Evolutionary conservation across 352 stramenopile genomes (phyloP).

Genomic region (Globisporangium okanoganense): DNA sequence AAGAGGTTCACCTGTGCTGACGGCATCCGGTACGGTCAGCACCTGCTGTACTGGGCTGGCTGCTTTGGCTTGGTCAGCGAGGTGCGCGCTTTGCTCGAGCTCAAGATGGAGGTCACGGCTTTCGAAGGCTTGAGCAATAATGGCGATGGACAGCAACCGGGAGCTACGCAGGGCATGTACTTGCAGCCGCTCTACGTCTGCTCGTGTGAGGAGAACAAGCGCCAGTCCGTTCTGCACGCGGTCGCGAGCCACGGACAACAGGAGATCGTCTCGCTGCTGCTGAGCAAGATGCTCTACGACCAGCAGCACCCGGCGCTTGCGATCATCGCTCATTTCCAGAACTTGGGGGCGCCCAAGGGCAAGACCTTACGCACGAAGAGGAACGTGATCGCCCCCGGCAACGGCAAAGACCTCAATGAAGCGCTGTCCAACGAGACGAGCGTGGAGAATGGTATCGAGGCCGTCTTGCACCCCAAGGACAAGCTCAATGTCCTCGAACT

Average conservation of each 20-base stretch:
- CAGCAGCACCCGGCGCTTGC: slow-evolving; percentile 23
- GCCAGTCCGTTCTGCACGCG: slow-evolving; percentile 62
- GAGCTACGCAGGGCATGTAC: slow-evolving; percentile 11
- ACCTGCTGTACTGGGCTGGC: slow-evolving; percentile 71
- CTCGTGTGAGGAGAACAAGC: slow-evolving; percentile 60
- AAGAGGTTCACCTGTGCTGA: slow-evolving; percentile 29
- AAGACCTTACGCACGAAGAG: slow-evolving; percentile 1
- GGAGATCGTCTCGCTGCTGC: slow-evolving; percentile 48
- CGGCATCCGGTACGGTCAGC: slow-evolving; percentile 66
- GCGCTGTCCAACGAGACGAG: neutral
- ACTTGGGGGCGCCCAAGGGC: neutral
- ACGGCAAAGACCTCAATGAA: neutral
- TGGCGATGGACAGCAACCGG: neutral
- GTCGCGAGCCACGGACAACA: slow-evolving; percentile 47
- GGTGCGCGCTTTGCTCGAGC: slow-evolving; percentile 39
- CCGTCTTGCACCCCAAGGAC: neutral
- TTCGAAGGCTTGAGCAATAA: neutral
- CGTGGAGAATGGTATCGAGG: neutral
- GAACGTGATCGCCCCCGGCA: slow-evolving; percentile 17
- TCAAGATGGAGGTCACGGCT: slow-evolving; percentile 24
- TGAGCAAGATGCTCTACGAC: slow-evolving; percentile 40
- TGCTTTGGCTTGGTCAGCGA: slow-evolving; percentile 64
- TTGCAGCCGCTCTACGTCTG: slow-evolving; percentile 54
- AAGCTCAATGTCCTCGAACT: slow-evolving; percentile 23
- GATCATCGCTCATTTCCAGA: neutral